Percentiles rank a stretch among this genome's conserved stretches.
These are phyloP conservation scores for Collybia sp. DNA, from an alignment of 768 basidiomycete genomes.

Conservation along the genomic window DNA sequence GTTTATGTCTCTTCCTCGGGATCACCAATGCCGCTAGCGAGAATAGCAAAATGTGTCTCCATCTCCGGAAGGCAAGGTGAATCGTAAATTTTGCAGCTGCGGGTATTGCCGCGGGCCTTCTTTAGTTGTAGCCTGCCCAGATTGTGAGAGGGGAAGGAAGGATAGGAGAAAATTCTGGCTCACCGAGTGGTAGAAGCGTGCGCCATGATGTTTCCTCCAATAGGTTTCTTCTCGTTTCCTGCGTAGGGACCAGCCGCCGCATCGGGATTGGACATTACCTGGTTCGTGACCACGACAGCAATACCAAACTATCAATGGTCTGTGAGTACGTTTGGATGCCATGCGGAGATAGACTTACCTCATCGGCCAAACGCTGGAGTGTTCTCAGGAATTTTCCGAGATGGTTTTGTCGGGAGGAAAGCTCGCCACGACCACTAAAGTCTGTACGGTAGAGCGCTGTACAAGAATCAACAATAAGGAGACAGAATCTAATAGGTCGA, in stretches of 20 bases:
- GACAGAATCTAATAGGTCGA: conserved; percentile 68
- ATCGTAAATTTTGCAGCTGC: conserved; percentile 96
- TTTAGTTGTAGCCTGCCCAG: conserved; percentile 73
- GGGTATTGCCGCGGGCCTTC: conserved; percentile 88
- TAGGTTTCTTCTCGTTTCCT: conserved; percentile 94
- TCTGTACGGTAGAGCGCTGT: conserved; percentile 95
- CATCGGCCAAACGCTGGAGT: conserved; percentile 90
- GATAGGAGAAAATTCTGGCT: conserved; percentile 21
- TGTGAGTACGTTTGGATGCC: conserved; percentile 8
- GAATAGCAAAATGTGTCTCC: conserved; percentile 93
- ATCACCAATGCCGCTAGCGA: conserved; percentile 87
- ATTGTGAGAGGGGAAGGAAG: conserved; percentile 8
- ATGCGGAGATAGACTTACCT: conserved; percentile 47
- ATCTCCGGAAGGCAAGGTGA: conserved; percentile 96
- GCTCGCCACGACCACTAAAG: conserved; percentile 91
- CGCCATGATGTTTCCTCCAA: conserved; percentile 98
- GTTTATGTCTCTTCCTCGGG: conserved; percentile 78
- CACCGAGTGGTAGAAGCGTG: conserved; percentile 95
- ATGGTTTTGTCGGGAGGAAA: conserved; percentile 93
- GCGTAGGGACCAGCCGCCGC: conserved; percentile 86
- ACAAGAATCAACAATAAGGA: conserved; percentile 94
- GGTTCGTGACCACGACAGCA: conserved; percentile 95
- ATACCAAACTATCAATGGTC: conserved; percentile 75
- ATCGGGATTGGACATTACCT: conserved; percentile 99
- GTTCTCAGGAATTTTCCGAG: conserved; percentile 94